Base-by-base conservation (phyloP, 345 rosid genomes). In the Hibiscus syriacus region DNA sequence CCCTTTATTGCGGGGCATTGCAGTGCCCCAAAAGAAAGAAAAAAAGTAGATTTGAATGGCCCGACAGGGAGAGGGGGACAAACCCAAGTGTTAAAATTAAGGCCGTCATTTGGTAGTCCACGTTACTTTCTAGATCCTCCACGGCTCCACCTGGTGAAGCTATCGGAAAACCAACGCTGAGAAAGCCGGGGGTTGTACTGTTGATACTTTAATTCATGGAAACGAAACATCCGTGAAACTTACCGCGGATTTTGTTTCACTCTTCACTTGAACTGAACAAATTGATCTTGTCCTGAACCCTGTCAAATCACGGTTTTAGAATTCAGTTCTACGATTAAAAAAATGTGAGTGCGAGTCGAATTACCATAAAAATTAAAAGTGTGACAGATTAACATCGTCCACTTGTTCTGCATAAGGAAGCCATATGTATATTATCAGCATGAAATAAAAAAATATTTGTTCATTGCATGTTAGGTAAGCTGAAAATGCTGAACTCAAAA, bases 251-350 rank as follows among this genome's bases (percentile, higher is more conserved):
- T 16, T 46, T 46, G 50, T 46, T 20, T 19, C 1, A 17, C 0
- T 60, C 3, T 36, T 36, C 1, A 1, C n/a, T 11, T 3, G 2
- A 3, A 19, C 17, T 20, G 41, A 57, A 6, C 29, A 11, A 10
- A 3, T 46, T 16, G 16, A 1, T 34, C 52, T 59, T 9, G 8
- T 19, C 46, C 64, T 85, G 84, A 50, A 2, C 23, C 55, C 58
- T 83, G 84, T 61, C 80, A 83, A 5, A 56, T 77, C 75, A 1
- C 80, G 88, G 73, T 83, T 74, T 46, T 78, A 50, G 72, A 83
- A 58, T 79, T 84, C 25, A 69, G 73, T 49, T 86, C 86, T 36
- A 38, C 64, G 39, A 8, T 14, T 6, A 16, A 56, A 56, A 12
- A 1, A 22, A 26, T 29, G 48, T 1, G 26, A 26, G 19, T 55